Evolutionary conservation across 805 yeast genomes (phyloP), one percentile per base, ranked within the genome.

Genomic region (Diddensiella santjacobensis): DNA sequence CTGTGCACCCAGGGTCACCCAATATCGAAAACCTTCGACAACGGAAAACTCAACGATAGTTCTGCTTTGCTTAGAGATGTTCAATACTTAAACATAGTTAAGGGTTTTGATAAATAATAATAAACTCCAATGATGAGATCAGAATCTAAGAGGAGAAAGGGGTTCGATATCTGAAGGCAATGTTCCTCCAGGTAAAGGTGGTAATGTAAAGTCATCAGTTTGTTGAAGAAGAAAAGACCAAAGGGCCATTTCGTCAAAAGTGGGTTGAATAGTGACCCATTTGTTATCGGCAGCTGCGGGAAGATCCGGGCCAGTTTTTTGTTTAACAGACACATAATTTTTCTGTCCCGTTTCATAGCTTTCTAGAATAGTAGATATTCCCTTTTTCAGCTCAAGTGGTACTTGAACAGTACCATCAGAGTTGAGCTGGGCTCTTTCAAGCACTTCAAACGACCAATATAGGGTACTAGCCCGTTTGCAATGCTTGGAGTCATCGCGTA

Each of bases 191-290:
- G 31, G 31, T 26, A 26, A 26, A 8, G 31, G 31, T 8, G 31
- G 31, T 8, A 35, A 15, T 8, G 38, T 6, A 15, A 13, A 13
- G 15, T 17, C 38, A 15, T 35, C 38, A 8, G 15, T 6, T 17
- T 35, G 15, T 17, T 35, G 38, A 8, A 35, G 38, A 17, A 40
- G 13, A 23, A 40, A 40, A n/a, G 43, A 23, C 43, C 43, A 40
- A 30, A 40, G 33, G 20, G 23, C 43, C 33, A 40, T 22, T 15
- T 40, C 43, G 15, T 40, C 43, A n/a, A 23, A 23, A 4, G 30
- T 40, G 4, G 43, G 43, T 4, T 40, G 23, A 4, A 40, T 40
- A n/a, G 17, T 40, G 20, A 40, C 11, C 43, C 43, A 40, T 6
- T 13, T 19, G 19, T 40, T 22, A 8, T 15, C 19, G 15, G 20